These are phyloP conservation scores for Rosa lucieae DNA, from an alignment of 306 rosid genomes.

Conservation along the genomic window DNA sequence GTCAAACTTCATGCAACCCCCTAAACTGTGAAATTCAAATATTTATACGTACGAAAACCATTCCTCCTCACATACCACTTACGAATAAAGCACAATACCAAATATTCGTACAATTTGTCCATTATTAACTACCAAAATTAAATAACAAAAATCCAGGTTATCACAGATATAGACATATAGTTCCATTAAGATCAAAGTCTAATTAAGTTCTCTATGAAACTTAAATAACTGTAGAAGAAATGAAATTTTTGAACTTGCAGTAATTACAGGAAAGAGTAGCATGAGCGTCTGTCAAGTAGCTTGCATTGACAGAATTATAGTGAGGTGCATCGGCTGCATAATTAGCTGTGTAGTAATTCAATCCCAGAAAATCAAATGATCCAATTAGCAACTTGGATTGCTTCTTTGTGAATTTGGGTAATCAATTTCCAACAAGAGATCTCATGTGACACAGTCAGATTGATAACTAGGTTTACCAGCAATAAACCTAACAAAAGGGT, in stretches of 20 bases:
- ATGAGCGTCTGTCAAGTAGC: constrained; percentile 31
- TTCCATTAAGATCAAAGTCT: background rate
- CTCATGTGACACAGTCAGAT: no score
- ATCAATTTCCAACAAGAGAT: constrained; percentile 38
- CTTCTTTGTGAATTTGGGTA: constrained; percentile 49
- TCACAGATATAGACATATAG: background rate
- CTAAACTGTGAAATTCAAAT: no score
- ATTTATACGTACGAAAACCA: no score
- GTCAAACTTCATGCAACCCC: no score
- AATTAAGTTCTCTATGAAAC: no score
- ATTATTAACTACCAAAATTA: no score
- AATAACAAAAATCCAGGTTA: no score
- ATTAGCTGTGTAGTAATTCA: constrained; percentile 57
- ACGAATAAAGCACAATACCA: no score
- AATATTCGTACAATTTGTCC: no score
- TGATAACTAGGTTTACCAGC: no score
- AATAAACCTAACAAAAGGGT: no score
- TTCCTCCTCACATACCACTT: no score
- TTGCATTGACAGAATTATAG: constrained; percentile 22
- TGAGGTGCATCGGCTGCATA: constrained; percentile 40
- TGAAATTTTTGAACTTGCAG: background rate
- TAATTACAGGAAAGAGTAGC: constrained; percentile 37
- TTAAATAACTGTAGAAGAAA: background rate
- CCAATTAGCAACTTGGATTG: constrained; percentile 43
- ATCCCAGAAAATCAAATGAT: constrained; percentile 62